Base-by-base conservation (phyloP, 495 filamentous ascomycete species). In the Clavariopsis aquatica region DNA sequence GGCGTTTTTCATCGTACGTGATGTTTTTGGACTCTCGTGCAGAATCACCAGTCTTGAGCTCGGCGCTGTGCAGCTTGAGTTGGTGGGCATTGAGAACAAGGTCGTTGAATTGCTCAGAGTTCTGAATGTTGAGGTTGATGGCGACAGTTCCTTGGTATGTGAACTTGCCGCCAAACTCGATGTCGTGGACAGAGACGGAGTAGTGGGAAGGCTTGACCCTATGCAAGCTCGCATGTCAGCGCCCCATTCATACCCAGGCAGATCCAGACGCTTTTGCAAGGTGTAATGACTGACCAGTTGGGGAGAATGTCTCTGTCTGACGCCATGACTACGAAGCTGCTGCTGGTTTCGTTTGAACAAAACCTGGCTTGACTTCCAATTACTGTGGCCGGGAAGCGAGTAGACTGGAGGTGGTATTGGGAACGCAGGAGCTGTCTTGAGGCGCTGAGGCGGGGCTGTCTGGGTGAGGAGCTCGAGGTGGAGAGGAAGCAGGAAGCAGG, bases 141-240 rank as follows among this genome's bases (percentile, higher is more conserved):
- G 80, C 83, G 57, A 96, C 88, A 6, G 80, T 84, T 66, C 94
- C 94, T 77, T 92, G 85, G 76, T 93, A 98, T 57, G 80, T 86
- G 82, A 91, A 98, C 22, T 77, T 77, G 63, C 84, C 79, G 71
- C 79, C 80, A 73, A 90, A 77, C 69, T 96, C 86, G 59, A 98
- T 73, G 64, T 93, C 87, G 73, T 81, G 86, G 57, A 98, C 84
- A 24, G 86, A 89, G 58, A 98, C 82, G 71, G 85, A 80, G 78
- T 98, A 98, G 74, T 96, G 89, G 61, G 82, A 79, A 0, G 94
- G 92, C 75, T 93, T 94, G 72, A 91, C 84, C 69, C 85, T 88
- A 49, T 3, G 3, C 38, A 43, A 19, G 41, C 17, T 41, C 17
- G 41, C 29, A 24, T 3, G 41, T 62, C 28, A 45, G 62, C 69